Evolutionary conservation across 495 filamentous ascomycete species (phyloP), one percentile per base, ranked within the genome.

Genomic region (Hypoxylon lienhwacheense): DNA sequence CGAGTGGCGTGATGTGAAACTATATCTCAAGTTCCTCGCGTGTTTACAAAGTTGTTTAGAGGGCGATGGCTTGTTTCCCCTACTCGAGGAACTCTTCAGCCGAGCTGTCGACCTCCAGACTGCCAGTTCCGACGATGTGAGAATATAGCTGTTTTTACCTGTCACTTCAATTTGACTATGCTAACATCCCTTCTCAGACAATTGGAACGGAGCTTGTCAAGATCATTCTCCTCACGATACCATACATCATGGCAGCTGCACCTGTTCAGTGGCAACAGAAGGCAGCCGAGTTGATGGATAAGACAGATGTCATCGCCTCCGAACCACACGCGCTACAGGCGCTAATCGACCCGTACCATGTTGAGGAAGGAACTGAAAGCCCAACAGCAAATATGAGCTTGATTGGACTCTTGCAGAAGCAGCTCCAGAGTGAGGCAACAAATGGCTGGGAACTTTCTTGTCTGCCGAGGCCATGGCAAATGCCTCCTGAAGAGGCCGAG

Each of bases 201-300:
- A 77, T 99, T 51, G 85, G 85, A n/a, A 78, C 84, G 24, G 93
- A 97, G 71, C 80, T 99, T 34, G 89, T 95, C 65, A 97, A 97
- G 70, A 89, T 97, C 57, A 95, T 97, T 47, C 81, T 97, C 29
- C 82, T 96, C 31, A 93, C 90, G 0, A 86, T 97, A 50, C 92
- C 93, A 4, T 99, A 97, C 69, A 77, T 92, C 28, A 84, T 97
- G 76, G 82, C 85, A 31, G 85, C 88, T 1, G 81, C 86, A 8
- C 74, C 75, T 34, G 73, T 78, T 29, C 80, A 79, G 16, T 83
- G 84, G 49, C 80, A 87, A 57, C 75, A 83, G 28, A 84, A 87
- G 56, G 90, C 91, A 8, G 70, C 74, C 0, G 81, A 84, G 14
- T 74, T 97, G n/a, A 81, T 99, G 58, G 86, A 91, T 33, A 96